Conservation (phyloP, 2,329 filamentous ascomycete genomes). For the Aureobasidium sp. region DNA sequence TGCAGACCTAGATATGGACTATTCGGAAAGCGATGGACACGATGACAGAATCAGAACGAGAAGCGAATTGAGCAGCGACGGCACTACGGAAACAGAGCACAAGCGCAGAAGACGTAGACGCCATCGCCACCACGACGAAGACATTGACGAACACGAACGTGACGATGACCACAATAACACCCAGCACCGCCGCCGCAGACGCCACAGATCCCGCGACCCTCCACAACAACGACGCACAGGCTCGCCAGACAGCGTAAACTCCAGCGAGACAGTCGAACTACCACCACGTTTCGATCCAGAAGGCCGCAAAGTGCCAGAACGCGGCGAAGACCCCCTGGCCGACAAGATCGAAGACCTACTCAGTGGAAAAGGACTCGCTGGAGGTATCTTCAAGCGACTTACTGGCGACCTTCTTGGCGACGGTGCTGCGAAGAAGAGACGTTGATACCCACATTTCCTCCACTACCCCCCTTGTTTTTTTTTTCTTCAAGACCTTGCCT, state of each 20-base stretch:
- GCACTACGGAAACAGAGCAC: constrained; percentile 6
- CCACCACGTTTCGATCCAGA: constrained; percentile 30
- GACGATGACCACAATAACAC: neutral
- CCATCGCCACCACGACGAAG: constrained; percentile 6
- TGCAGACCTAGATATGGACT: neutral
- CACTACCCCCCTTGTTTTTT: neutral
- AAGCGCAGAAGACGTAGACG: constrained; percentile 11
- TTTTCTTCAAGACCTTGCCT: neutral
- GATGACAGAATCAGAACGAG: constrained; percentile 7
- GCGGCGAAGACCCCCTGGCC: constrained; percentile 23
- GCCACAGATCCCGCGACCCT: constrained; percentile 2
- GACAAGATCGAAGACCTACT: constrained; percentile 26
- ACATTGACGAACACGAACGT: neutral
- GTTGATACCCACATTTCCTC: neutral
- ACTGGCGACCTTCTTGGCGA: constrained; percentile 18
- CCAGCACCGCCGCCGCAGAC: constrained; percentile 5
- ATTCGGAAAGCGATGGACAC: constrained; percentile 1
- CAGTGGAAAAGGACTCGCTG: constrained; percentile 23
- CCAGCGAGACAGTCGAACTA: constrained; percentile 28
- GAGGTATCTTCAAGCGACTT: constrained; percentile 22
- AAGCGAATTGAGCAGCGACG: constrained; percentile 12
- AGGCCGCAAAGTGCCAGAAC: constrained; percentile 24
- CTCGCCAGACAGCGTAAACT: constrained; percentile 14
- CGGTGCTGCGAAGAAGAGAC: constrained; percentile 2
- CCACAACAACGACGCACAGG: neutral